Percentiles rank a stretch among this genome's conserved stretches.
Conservation (phyloP, 1,284 basidiomycete genomes). For the Retiboletus flavoniger region DNA sequence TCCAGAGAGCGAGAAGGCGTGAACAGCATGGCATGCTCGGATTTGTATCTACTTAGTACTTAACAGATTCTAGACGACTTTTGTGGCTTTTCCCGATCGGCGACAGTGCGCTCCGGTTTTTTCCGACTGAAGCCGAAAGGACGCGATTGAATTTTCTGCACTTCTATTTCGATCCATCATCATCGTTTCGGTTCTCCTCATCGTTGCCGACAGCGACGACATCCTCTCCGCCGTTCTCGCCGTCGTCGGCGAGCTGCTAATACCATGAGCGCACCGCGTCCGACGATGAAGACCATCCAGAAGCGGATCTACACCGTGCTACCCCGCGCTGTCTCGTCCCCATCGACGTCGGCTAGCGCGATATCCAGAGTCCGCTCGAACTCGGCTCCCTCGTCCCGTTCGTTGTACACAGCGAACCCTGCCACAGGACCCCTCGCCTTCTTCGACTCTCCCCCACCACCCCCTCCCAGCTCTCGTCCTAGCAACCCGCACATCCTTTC, state of each 20-base stretch:
- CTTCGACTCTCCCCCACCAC: constrained; percentile 46
- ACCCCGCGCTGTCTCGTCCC: constrained; percentile 33
- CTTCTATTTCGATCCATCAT: background rate
- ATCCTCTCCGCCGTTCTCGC: background rate
- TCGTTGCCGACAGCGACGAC: constrained; percentile 19
- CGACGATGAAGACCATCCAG: constrained; percentile 54
- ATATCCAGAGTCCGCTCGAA: constrained; percentile 47
- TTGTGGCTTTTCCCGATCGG: background rate
- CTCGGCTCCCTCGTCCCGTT: constrained; percentile 39
- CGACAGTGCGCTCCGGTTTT: constrained; percentile 14
- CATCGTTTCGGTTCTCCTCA: background rate
- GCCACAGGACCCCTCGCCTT: constrained; percentile 42
- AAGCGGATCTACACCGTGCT: constrained; percentile 52
- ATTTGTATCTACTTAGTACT: constrained; percentile 16
- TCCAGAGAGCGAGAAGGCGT: background rate
- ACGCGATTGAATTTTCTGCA: background rate
- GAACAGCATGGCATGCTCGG: constrained; percentile 7
- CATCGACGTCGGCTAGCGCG: constrained; percentile 31
- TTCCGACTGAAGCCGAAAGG: constrained; percentile 8
- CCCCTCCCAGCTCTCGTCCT: constrained; percentile 40
- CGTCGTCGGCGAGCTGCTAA: background rate
- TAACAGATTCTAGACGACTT: no score
- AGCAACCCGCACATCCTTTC: constrained; percentile 42
- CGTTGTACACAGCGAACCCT: constrained; percentile 40
- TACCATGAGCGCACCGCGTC: constrained; percentile 34